Conservation (phyloP, 2,329 filamentous ascomycete genomes). For the Claviceps arundinis region DNA sequence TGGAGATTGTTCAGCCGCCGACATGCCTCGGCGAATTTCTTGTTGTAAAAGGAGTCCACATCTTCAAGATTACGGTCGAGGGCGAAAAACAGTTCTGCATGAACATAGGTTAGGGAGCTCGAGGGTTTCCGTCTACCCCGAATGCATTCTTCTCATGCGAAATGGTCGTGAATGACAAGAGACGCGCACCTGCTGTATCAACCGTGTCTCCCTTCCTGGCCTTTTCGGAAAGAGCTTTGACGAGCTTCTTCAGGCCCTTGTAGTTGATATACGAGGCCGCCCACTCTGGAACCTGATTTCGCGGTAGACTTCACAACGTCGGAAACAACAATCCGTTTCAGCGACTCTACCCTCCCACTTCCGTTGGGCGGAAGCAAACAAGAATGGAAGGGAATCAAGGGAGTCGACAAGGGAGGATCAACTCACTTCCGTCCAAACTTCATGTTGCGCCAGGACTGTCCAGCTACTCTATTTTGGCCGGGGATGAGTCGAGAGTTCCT, state of each 20-base stretch:
- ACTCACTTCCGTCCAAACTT: conserved; percentile 51
- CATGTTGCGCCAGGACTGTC: conserved; percentile 25
- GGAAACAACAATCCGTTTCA: conserved; percentile 6
- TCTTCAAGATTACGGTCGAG: conserved; percentile 95
- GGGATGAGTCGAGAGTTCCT: neutral
- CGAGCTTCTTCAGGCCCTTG: conserved; percentile 86
- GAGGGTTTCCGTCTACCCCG: conserved; percentile 12
- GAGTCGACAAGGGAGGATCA: neutral
- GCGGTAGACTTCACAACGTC: conserved; percentile 43
- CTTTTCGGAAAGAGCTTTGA: conserved; percentile 63
- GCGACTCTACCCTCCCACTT: conserved; percentile 5
- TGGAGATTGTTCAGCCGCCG: conserved; percentile 76
- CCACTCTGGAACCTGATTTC: conserved; percentile 82
- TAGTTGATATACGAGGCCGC: conserved; percentile 76
- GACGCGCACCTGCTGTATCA: conserved; percentile 75
- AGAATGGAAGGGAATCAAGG: neutral
- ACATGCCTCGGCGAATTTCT: conserved; percentile 75
- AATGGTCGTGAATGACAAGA: conserved; percentile 11
- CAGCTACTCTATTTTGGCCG: neutral
- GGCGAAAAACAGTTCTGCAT: conserved; percentile 85
- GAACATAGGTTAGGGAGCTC: conserved; percentile 18
- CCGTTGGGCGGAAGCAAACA: neutral
- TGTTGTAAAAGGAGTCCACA: conserved; percentile 94
- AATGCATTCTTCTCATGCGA: conserved; percentile 9
- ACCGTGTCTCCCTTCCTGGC: conserved; percentile 57